Evolutionary conservation across 2,329 filamentous ascomycete genomes (phyloP).

Genomic region (Stemphylium lycopersici): DNA sequence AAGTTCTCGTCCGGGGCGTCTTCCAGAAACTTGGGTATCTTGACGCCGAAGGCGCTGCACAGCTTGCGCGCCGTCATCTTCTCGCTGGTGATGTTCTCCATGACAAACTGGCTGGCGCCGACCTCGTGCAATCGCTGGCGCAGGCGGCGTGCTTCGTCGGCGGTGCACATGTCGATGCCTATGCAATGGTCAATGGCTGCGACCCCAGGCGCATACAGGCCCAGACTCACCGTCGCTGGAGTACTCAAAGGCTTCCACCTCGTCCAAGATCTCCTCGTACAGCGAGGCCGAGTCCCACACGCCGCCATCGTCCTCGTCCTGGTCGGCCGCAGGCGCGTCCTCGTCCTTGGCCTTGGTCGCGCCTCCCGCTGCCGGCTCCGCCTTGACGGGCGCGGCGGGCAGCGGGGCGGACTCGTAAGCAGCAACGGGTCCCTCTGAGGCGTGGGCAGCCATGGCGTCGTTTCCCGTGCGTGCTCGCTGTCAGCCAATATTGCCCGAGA

Average conservation of each 20-base stretch:
- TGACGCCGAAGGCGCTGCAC: slow-evolving; percentile 83
- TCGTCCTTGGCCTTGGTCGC: slow-evolving; percentile 22
- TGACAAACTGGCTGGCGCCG: slow-evolving; percentile 79
- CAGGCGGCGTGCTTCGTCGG: slow-evolving; percentile 67
- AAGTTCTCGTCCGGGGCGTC: slow-evolving; percentile 75
- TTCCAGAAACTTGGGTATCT: slow-evolving; percentile 75
- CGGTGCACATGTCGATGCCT: slow-evolving; percentile 41
- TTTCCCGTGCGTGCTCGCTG: slow-evolving; percentile 19
- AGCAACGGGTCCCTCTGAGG: slow-evolving; percentile 35
- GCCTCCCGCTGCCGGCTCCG: slow-evolving; percentile 21
- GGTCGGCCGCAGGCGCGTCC: slow-evolving; percentile 21
- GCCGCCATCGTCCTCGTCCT: slow-evolving; percentile 30
- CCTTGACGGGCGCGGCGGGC: slow-evolving; percentile 24
- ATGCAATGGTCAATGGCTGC: slow-evolving; percentile 16
- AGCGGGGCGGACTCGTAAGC: slow-evolving; percentile 32
- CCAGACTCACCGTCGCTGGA: slow-evolving; percentile 27
- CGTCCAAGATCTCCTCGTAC: slow-evolving; percentile 45
- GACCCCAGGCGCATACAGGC: not conserved
- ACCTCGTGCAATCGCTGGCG: slow-evolving; percentile 74
- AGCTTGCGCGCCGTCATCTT: slow-evolving; percentile 80
- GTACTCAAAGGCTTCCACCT: slow-evolving; percentile 39
- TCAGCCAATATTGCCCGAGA: slow-evolving; percentile 15
- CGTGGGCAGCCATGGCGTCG: slow-evolving; percentile 35
- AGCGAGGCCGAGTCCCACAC: slow-evolving; percentile 42
- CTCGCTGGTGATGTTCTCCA: slow-evolving; percentile 61